Conservation (phyloP, 805 yeast genomes). For the Yamadazyma akitaensis region DNA sequence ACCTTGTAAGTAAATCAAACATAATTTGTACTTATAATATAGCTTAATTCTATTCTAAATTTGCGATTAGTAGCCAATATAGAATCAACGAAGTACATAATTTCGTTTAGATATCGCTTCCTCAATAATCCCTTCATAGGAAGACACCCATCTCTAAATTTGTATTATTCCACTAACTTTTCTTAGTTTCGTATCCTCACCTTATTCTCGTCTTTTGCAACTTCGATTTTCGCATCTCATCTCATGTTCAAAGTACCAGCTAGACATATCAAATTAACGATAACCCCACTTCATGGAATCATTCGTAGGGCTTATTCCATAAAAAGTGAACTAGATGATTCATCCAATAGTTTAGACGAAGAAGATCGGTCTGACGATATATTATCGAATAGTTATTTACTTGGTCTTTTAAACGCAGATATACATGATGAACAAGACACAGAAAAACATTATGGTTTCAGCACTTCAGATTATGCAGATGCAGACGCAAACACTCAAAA, state of each 20-base stretch:
- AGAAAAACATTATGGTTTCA: background rate
- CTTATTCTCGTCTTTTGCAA: background rate
- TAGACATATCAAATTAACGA: background rate
- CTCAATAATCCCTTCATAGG: no score
- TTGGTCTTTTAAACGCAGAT: background rate
- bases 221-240: background rate
- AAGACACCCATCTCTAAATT: no score
- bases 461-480: background rate
- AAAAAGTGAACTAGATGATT: background rate
- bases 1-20: no score
- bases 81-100: no score
- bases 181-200: background rate
- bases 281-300: background rate
- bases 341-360: background rate
- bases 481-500: background rate
- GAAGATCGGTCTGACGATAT: background rate
- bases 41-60: no score
- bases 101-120: no score
- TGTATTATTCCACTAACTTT: no score
- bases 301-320: background rate
- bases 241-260: background rate
- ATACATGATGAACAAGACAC: background rate
- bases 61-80: no score
- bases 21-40: no score
- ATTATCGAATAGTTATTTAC: background rate